Conservation (phyloP, 352 stramenopile species). For the Pythium sukuiense region DNA sequence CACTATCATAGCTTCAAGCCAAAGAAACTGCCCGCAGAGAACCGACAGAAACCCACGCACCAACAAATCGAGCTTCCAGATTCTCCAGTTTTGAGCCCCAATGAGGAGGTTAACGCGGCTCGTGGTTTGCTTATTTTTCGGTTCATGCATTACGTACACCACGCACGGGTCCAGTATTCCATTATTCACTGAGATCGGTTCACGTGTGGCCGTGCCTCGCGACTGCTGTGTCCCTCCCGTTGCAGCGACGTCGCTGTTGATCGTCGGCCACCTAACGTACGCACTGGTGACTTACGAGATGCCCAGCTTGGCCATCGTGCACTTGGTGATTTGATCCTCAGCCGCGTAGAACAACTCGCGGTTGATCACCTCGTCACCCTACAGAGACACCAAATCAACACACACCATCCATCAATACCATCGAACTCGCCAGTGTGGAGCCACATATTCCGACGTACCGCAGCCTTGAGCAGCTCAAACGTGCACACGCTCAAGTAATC, state of each 20-base stretch:
- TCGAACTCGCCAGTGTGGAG: background rate
- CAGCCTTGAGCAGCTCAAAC: slow-evolving; percentile 21
- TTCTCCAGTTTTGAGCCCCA: background rate
- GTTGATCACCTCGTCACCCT: slow-evolving; percentile 11
- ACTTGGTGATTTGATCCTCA: slow-evolving; percentile 12
- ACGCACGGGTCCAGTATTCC: background rate
- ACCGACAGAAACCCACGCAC: no score
- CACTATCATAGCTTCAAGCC: no score
- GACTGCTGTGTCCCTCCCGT: no score
- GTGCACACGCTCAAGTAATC: slow-evolving; percentile 31
- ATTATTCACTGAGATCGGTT: background rate
- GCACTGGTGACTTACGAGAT: background rate
- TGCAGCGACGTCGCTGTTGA: no score
- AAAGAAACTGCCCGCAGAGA: no score
- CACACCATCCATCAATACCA: slow-evolving; percentile 15
- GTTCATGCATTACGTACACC: background rate
- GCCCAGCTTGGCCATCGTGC: background rate
- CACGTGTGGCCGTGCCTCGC: background rate
- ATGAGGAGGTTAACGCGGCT: background rate
- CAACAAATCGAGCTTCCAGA: no score
- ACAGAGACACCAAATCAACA: background rate
- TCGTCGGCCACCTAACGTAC: background rate
- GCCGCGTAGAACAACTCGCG: slow-evolving; percentile 17
- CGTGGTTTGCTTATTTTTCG: background rate
- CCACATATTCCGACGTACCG: no score